Evolutionary conservation across 495 filamentous ascomycete species (phyloP).

Genomic region (Tuber magnatum): DNA sequence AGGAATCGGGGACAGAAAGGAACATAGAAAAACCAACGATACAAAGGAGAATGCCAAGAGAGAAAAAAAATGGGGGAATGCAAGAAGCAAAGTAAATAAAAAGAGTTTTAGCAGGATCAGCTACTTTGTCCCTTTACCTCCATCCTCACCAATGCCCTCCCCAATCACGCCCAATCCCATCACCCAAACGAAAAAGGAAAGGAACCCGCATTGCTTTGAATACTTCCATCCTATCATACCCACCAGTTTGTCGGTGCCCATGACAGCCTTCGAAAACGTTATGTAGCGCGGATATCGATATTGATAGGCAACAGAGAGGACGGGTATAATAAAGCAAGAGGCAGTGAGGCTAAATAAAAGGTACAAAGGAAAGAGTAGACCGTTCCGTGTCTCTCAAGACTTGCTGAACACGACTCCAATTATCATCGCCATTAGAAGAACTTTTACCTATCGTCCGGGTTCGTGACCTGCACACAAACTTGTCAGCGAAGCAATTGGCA

Average conservation of each 20-base stretch:
- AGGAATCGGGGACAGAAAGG: background rate
- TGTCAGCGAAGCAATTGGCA: conserved; percentile 4
- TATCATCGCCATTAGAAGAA: conserved; percentile 25
- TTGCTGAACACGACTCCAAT: conserved; percentile 20
- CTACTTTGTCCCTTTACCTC: conserved; percentile 21
- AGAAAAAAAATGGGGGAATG: conserved; percentile 15
- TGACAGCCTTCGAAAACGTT: background rate
- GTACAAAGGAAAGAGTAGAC: conserved; percentile 2
- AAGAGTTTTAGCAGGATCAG: conserved; percentile 34
- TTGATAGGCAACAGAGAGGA: conserved; percentile 4
- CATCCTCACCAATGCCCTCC: conserved; percentile 16
- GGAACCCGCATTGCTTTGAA: conserved; percentile 17
- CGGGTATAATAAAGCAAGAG: conserved; percentile 29
- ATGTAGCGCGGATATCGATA: background rate
- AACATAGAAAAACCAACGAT: conserved; percentile 12
- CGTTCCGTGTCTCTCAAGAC: background rate
- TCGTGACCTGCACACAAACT: conserved; percentile 34
- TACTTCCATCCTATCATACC: conserved; percentile 23
- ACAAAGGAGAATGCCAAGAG: conserved; percentile 8
- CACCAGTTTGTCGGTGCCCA: conserved; percentile 17
- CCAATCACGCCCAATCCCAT: background rate
- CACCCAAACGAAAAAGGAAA: conserved; percentile 22
- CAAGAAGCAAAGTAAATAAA: conserved; percentile 26
- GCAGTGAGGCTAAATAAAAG: background rate
- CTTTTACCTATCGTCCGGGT: conserved; percentile 38